Conservation (phyloP, 1,284 basidiomycete genomes). For the Cryptococcus sp. region DNA sequence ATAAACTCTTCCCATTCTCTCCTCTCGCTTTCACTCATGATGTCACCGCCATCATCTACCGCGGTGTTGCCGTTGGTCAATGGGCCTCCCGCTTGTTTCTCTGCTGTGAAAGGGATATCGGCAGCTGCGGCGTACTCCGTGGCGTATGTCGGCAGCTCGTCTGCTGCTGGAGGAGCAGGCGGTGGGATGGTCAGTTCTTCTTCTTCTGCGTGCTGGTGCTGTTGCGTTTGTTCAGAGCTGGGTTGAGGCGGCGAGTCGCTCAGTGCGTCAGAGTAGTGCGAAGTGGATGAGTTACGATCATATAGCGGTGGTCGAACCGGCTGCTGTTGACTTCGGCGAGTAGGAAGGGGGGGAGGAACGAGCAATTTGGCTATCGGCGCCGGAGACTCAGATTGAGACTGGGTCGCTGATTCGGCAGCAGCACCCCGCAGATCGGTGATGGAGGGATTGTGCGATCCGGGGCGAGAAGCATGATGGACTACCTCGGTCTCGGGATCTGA, state of each 20-base stretch:
- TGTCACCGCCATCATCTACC: conserved; percentile 15
- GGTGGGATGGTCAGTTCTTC: no score
- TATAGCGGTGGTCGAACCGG: conserved; percentile 14
- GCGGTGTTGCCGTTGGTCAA: no score
- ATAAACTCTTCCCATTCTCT: conserved; percentile 33
- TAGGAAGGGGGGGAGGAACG: background rate
- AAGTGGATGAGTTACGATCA: conserved; percentile 21
- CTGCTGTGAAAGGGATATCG: conserved; percentile 2
- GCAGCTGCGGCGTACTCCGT: conserved; percentile 4
- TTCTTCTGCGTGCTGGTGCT: background rate
- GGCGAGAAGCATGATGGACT: conserved; percentile 17
- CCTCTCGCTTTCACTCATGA: conserved; percentile 28
- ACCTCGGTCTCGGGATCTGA: conserved; percentile 45
- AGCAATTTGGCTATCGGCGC: background rate
- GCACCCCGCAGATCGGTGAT: conserved; percentile 4
- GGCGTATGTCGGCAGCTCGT: conserved; percentile 14
- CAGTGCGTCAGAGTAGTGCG: conserved; percentile 25
- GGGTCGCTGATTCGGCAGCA: background rate
- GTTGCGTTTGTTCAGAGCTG: conserved; percentile 1
- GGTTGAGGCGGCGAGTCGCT: conserved; percentile 4
- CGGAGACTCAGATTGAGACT: background rate
- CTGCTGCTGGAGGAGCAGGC: background rate
- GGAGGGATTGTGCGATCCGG: conserved; percentile 16
- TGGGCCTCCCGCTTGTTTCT: conserved; percentile 1
- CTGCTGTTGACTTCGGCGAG: background rate